Conservation (phyloP, 306 rosid species). For the Glycine tomentella region DNA sequence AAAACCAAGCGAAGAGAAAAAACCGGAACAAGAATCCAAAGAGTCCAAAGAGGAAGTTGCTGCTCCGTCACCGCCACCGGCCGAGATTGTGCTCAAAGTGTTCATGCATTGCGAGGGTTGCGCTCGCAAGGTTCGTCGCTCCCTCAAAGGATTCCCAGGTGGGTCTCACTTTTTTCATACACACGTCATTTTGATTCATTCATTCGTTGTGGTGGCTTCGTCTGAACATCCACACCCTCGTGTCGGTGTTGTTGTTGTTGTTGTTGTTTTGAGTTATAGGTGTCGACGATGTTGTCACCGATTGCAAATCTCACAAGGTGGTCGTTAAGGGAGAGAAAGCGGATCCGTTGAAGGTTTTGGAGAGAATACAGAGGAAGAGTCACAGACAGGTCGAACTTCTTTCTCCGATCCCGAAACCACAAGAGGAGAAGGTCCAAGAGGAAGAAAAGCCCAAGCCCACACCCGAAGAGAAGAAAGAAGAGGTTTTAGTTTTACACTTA, state of each 20-base stretch:
- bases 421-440: slow-evolving; percentile 59
- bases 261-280: slow-evolving; percentile 50
- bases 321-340: slow-evolving; percentile 87
- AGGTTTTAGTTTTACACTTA: slow-evolving; percentile 52
- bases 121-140: slow-evolving; percentile 84
- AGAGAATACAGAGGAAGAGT: slow-evolving; percentile 81
- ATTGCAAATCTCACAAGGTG: slow-evolving; percentile 69
- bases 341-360: slow-evolving; percentile 76
- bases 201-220: not conserved
- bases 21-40: slow-evolving; percentile 41
- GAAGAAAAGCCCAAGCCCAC: slow-evolving; percentile 58
- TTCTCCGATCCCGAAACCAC: slow-evolving; percentile 76
- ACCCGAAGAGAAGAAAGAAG: slow-evolving; percentile 69
- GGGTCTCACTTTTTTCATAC: not conserved
- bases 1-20: not conserved
- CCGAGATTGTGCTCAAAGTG: slow-evolving; percentile 75
- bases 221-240: not conserved
- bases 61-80: slow-evolving; percentile 49
- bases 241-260: not conserved
- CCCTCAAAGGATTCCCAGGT: slow-evolving; percentile 82
- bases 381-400: slow-evolving; percentile 77
- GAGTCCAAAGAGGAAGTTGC: not conserved
- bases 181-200: not conserved
- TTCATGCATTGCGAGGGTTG: slow-evolving; percentile 98
- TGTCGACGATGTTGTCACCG: slow-evolving; percentile 73